Evolutionary conservation across 805 yeast species (phyloP), one percentile per base, ranked within the genome.

Genomic region (Tetrapisispora arboricola): DNA sequence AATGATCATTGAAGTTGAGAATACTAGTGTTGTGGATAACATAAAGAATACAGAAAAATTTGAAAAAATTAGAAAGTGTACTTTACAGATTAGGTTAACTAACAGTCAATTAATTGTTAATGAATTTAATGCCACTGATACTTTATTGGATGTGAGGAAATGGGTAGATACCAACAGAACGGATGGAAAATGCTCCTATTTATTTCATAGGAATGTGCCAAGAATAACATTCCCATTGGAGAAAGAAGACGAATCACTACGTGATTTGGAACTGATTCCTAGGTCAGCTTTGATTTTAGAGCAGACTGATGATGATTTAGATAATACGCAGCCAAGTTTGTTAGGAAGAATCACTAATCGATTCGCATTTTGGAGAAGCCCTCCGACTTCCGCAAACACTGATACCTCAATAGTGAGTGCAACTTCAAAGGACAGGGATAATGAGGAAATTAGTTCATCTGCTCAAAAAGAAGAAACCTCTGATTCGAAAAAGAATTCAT

Each of bases 241-340:
- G 0, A 82, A 80, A 38, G 90, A 86, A 49, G 68, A 69, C 42
- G 61, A 62, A 44, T 61, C 76, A 3, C 63, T 87, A 29, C 56
- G 55, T 20, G 71, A 66, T 3, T 64, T 87, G 41, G 77, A 75
- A 18, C 63, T 87, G 39, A 69, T 74, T 13, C 88, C 90, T 2
- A 68, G 94, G 43, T 79, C 94, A 10, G 84, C 82, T 0, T 59
- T 87, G 36, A 78, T 84, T 19, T 64, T 87, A 47, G 82, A 83
- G 53, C 88, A 92, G 0, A 64, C 69, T 24, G 43, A 18, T 38
- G 34, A 11, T 28, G 32, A 7, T 46, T 44, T 10, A 32, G 47
- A 5, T 36, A 49, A 16, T 21, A 18, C 19, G 12, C 33, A 27
- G 7, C 18, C 29, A 13, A 29, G 38, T 7, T 17, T 32, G 3